Percentiles rank a stretch among this genome's conserved stretches.
phyloP scores from a whole-genome alignment of 2,329 filamentous ascomycete genomes.

The Neopestalotiopsis sp. region DNA sequence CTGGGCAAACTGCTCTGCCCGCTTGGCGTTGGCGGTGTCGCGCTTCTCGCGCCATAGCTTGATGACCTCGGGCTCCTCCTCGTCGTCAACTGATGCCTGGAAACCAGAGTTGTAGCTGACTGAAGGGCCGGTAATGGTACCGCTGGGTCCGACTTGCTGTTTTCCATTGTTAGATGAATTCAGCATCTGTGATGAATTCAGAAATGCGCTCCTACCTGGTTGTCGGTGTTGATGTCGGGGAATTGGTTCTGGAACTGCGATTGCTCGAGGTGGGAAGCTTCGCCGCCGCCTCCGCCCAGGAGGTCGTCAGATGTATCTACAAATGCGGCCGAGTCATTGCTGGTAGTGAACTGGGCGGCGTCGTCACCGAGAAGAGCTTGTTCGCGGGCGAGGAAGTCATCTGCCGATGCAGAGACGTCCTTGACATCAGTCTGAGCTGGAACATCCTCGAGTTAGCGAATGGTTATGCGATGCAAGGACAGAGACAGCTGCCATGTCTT shows the following conservation, averaged over 20 bases:
- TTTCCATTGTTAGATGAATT: conserved; percentile 22
- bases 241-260: conserved; percentile 85
- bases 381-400: conserved; percentile 92
- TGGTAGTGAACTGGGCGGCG: conserved; percentile 84
- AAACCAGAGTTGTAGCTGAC: conserved; percentile 67
- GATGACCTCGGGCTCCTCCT: conserved; percentile 88
- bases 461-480: background rate
- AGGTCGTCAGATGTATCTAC: conserved; percentile 72
- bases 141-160: conserved; percentile 74
- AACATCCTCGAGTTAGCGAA: conserved; percentile 15
- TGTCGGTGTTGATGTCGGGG: conserved; percentile 73
- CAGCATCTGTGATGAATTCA: background rate
- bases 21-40: conserved; percentile 80
- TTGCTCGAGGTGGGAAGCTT: conserved; percentile 43
- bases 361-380: conserved; percentile 90
- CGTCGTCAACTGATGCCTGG: conserved; percentile 62
- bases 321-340: conserved; percentile 70
- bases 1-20: conserved; percentile 79
- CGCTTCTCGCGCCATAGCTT: conserved; percentile 91
- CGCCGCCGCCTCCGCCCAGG: conserved; percentile 65
- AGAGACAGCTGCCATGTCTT: conserved; percentile 30
- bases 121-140: conserved; percentile 78
- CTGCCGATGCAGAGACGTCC: conserved; percentile 64
- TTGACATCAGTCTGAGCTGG: conserved; percentile 72
- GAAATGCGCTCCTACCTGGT: conserved; percentile 61